Percentiles rank a stretch among this genome's conserved stretches.
phyloP scores from a whole-genome alignment of 1,139 yeast genomes.

The Cylindricascospora bacillispora region DNA sequence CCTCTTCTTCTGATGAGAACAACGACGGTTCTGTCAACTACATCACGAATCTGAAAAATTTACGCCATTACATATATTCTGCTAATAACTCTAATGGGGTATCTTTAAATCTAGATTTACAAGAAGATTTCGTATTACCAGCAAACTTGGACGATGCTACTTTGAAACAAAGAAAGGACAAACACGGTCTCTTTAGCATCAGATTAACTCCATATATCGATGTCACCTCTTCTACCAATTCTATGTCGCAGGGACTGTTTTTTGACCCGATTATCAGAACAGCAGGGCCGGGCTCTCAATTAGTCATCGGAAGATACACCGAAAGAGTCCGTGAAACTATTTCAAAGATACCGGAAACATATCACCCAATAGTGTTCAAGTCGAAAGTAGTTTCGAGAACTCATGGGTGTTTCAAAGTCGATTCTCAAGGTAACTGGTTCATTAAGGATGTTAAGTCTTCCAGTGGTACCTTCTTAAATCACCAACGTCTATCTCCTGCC shows the following conservation, averaged over 20 bases:
- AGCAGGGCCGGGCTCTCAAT: conserved; percentile 46
- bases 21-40: too few relatives aligned
- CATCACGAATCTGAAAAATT: too few relatives aligned
- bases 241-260: conserved; percentile 72
- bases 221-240: conserved; percentile 52
- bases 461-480: conserved; percentile 87
- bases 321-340: conserved; percentile 70
- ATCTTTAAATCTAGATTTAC: conserved; percentile 14
- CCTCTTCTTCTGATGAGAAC: too few relatives aligned
- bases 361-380: conserved; percentile 76
- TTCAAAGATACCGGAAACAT: conserved; percentile 57
- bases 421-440: conserved; percentile 71
- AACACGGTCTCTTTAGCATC: conserved; percentile 55
- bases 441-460: conserved; percentile 78
- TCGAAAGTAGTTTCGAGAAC: conserved; percentile 87
- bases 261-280: conserved; percentile 78
- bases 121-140: conserved; percentile 1
- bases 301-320: conserved; percentile 75
- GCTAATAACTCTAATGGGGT: conserved; percentile 20
- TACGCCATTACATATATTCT: conserved; percentile 24
- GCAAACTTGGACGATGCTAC: conserved; percentile 11
- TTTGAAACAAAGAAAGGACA: conserved; percentile 29
- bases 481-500: conserved; percentile 69
- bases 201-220: conserved; percentile 80
- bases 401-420: conserved; percentile 74